Evolutionary conservation across 495 filamentous ascomycete genomes (phyloP).

Genomic region (Lentithecium fluviatile): DNA sequence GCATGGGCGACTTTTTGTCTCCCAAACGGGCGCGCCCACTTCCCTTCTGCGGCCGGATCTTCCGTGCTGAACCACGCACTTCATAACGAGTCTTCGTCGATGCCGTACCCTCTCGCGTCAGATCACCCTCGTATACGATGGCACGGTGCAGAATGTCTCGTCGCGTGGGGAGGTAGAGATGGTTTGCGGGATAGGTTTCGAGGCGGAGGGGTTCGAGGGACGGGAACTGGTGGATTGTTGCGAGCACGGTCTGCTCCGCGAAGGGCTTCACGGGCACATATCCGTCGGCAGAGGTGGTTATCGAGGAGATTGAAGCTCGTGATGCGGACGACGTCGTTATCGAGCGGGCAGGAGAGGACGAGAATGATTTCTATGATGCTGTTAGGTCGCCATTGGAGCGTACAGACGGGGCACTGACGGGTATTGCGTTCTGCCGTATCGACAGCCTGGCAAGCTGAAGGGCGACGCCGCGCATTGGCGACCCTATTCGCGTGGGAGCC

Average conservation of each 20-base stretch:
- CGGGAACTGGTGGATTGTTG: slow-evolving; percentile 89
- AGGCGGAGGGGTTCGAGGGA: slow-evolving; percentile 80
- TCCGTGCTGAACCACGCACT: slow-evolving; percentile 74
- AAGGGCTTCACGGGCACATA: slow-evolving; percentile 30
- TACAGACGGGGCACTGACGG: slow-evolving; percentile 3
- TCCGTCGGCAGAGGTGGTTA: slow-evolving; percentile 28
- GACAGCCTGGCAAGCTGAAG: slow-evolving; percentile 17
- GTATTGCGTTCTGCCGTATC: slow-evolving; percentile 13
- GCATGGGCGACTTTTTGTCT: slow-evolving; percentile 76
- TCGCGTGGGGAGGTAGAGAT: slow-evolving; percentile 81
- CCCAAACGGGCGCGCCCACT: slow-evolving; percentile 75
- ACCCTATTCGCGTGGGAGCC: slow-evolving; percentile 21
- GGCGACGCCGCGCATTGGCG: slow-evolving; percentile 22
- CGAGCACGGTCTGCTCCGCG: slow-evolving; percentile 59
- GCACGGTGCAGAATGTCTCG: slow-evolving; percentile 92
- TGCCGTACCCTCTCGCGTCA: slow-evolving; percentile 77
- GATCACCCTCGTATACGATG: slow-evolving; percentile 89
- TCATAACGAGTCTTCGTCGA: slow-evolving; percentile 80
- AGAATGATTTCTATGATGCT: too few species aligned
- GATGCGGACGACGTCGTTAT: slow-evolving; percentile 70
- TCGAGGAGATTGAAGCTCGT: slow-evolving; percentile 11
- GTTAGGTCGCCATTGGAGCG: too few species aligned
- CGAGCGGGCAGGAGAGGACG: slow-evolving; percentile 54
- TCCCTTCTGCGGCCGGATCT: slow-evolving; percentile 83
- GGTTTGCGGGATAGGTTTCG: slow-evolving; percentile 72